Percentiles rank a stretch among this genome's conserved stretches.
These are phyloP conservation scores for Tubosaeta sp. DNA, from an alignment of 768 basidiomycete genomes.

Conservation along the genomic window DNA sequence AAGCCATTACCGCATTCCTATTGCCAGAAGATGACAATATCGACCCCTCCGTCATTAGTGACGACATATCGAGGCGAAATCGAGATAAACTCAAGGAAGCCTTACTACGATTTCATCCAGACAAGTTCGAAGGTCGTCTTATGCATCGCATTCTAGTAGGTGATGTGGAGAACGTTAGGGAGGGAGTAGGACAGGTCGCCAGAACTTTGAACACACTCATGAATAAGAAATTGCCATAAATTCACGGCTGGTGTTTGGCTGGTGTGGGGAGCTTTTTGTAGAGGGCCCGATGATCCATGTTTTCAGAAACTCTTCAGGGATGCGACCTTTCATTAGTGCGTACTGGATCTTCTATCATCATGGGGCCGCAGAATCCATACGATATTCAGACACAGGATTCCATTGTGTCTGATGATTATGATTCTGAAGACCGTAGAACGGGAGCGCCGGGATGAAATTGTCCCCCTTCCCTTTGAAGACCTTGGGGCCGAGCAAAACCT, in stretches of 20 bases:
- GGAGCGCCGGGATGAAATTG: neutral
- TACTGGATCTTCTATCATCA: neutral
- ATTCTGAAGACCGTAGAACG: neutral
- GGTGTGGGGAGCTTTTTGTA: neutral
- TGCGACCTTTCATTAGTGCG: neutral
- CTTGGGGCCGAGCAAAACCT: neutral
- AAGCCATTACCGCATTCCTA: constrained; percentile 57
- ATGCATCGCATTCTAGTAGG: constrained; percentile 45
- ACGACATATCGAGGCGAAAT: constrained; percentile 38
- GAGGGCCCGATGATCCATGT: neutral
- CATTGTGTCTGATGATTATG: neutral
- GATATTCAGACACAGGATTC: neutral
- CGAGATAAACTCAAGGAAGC: constrained; percentile 66
- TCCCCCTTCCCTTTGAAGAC: neutral
- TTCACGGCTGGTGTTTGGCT: neutral
- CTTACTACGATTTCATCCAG: constrained; percentile 72
- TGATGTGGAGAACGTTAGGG: constrained; percentile 49
- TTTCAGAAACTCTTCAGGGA: neutral
- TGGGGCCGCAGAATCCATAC: neutral
- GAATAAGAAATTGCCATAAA: constrained; percentile 25
- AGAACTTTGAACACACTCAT: constrained; percentile 57
- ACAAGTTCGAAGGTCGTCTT: constrained; percentile 76
- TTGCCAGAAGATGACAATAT: constrained; percentile 28
- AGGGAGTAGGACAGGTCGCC: constrained; percentile 61
- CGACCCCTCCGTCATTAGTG: constrained; percentile 5